A percentile compares a stretch with the other conserved stretches of the same genome.
Evolutionary conservation across 2,329 filamentous ascomycete genomes (phyloP).

Genomic region (Aureobasidium lini): DNA sequence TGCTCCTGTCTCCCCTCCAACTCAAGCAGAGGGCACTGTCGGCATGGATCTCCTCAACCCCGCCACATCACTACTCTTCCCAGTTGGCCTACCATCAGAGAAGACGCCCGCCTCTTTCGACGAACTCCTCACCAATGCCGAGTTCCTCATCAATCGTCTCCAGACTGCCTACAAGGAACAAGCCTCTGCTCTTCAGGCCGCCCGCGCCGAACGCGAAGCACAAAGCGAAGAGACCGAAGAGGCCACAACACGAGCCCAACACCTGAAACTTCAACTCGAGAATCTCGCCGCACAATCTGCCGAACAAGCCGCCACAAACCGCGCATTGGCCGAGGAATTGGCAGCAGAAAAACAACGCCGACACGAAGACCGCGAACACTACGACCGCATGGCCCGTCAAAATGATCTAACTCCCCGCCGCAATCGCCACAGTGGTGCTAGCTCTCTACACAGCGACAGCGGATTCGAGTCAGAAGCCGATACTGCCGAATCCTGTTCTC

Average conservation of each 20-base stretch:
- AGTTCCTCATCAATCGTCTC: conserved; percentile 46
- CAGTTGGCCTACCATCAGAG: conserved; percentile 41
- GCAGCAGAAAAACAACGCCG: conserved; percentile 36
- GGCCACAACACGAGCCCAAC: conserved; percentile 48
- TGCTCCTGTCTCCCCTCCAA: conserved; percentile 13
- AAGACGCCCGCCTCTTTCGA: conserved; percentile 49
- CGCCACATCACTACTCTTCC: conserved; percentile 47
- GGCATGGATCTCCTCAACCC: conserved; percentile 48
- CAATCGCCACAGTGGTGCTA: conserved; percentile 22
- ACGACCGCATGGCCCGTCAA: conserved; percentile 17
- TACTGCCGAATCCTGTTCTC: conserved; percentile 41
- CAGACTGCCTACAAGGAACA: conserved; percentile 51
- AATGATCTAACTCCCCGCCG: conserved; percentile 21
- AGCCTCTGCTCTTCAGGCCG: conserved; percentile 42
- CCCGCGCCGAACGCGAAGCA: conserved; percentile 47
- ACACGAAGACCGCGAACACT: conserved; percentile 31
- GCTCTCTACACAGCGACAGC: conserved; percentile 44
- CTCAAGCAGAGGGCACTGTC: conserved; percentile 8
- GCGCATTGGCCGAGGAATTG: conserved; percentile 42
- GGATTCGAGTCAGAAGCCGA: conserved; percentile 51
- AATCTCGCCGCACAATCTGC: conserved; percentile 49
- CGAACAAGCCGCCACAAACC: conserved; percentile 51
- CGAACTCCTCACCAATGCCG: conserved; percentile 49
- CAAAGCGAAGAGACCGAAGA: conserved; percentile 56
- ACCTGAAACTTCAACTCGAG: conserved; percentile 55